A percentile compares a stretch with the other conserved stretches of the same genome.
Conservation (phyloP, 495 filamentous ascomycete species). For the Talaromyces adpressus region DNA sequence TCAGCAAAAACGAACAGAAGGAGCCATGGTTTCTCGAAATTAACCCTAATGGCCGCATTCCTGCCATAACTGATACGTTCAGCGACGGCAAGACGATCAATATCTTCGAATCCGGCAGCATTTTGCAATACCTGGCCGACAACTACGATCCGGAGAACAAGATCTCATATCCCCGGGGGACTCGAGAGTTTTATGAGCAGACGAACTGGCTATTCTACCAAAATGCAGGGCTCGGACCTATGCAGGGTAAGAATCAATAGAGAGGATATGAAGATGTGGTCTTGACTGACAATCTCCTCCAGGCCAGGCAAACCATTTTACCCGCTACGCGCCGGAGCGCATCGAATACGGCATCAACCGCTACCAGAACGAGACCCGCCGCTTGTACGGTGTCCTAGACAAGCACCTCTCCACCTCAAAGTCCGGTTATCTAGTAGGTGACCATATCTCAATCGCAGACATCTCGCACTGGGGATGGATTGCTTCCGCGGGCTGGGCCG, state of each 20-base stretch:
- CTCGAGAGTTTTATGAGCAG: constrained; percentile 72
- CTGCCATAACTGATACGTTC: constrained; percentile 78
- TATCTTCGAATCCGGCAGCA: constrained; percentile 78
- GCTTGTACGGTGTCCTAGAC: constrained; percentile 76
- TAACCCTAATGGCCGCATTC: constrained; percentile 93
- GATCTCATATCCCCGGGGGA: constrained; percentile 70
- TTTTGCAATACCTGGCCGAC: constrained; percentile 79
- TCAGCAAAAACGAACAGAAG: constrained; percentile 71
- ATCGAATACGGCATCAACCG: constrained; percentile 81
- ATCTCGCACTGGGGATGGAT: constrained; percentile 79
- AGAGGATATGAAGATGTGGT: too few relatives aligned
- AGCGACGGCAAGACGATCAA: constrained; percentile 63
- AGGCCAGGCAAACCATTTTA: constrained; percentile 80
- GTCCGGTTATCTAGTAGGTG: constrained; percentile 70
- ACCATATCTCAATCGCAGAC: constrained; percentile 77
- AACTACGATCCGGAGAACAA: constrained; percentile 79
- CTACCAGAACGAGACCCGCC: constrained; percentile 73
- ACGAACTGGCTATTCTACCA: constrained; percentile 69
- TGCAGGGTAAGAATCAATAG: constrained; percentile 54
- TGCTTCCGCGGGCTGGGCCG: constrained; percentile 56
- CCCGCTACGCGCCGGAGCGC: constrained; percentile 77
- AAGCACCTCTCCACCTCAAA: constrained; percentile 56
- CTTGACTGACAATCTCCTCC: background rate
- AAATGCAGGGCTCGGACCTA: constrained; percentile 78
- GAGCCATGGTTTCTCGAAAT: constrained; percentile 85